Percentiles rank a stretch among this genome's conserved stretches.
Conservation (phyloP, 495 filamentous ascomycete genomes). For the Penicillium antarcticum region DNA sequence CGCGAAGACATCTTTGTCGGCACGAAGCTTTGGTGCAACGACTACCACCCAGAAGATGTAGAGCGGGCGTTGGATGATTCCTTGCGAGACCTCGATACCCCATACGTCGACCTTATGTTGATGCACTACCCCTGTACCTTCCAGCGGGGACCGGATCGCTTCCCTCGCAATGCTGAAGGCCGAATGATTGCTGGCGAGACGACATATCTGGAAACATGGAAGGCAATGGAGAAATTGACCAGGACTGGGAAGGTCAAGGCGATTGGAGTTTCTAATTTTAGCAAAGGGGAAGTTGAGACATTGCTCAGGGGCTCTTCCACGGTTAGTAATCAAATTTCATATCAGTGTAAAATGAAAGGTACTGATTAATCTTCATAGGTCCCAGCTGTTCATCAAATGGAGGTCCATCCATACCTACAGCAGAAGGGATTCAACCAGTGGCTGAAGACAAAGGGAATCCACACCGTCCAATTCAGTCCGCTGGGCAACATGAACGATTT, state of each 20-base stretch:
- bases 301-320: slow-evolving; percentile 52
- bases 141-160: slow-evolving; percentile 25
- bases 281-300: slow-evolving; percentile 59
- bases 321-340: neutral
- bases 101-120: slow-evolving; percentile 66
- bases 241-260: slow-evolving; percentile 52
- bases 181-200: neutral
- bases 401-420: slow-evolving; percentile 57
- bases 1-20: slow-evolving; percentile 22
- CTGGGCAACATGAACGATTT: slow-evolving; percentile 67
- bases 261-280: slow-evolving; percentile 79
- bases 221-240: slow-evolving; percentile 58
- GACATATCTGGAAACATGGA: slow-evolving; percentile 37
- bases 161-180: slow-evolving; percentile 19
- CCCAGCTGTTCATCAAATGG: slow-evolving; percentile 67
- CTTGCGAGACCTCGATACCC: slow-evolving; percentile 54
- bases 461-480: slow-evolving; percentile 59
- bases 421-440: slow-evolving; percentile 55
- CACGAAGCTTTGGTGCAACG: slow-evolving; percentile 66
- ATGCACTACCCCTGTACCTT: slow-evolving; percentile 63
- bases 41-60: slow-evolving; percentile 59
- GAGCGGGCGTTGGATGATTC: slow-evolving; percentile 54
- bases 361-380: neutral
- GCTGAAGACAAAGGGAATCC: slow-evolving; percentile 50
- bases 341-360: neutral